A percentile compares a stretch with the other conserved stretches of the same genome.
Conservation (phyloP, 176 grass and related monocot genomes). For the Secale cereale region DNA sequence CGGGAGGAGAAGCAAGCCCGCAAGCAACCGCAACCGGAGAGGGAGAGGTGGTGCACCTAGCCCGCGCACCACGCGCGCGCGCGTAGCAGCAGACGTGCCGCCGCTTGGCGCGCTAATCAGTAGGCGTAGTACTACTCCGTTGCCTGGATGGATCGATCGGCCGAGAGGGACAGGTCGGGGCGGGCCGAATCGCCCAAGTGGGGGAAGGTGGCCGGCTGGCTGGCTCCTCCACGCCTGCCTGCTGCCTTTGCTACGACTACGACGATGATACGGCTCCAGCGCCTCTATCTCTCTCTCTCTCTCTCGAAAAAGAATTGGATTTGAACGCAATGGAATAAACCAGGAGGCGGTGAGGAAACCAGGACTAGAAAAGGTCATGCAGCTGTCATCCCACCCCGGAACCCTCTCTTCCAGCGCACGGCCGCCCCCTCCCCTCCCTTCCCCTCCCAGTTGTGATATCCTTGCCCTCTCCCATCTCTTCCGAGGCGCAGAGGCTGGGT, state of each 20-base stretch:
- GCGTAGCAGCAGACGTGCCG: not conserved
- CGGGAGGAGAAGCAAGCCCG: slow-evolving; percentile 16
- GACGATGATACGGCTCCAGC: not conserved
- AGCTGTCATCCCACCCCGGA: slow-evolving; percentile 70
- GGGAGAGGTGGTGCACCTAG: not conserved
- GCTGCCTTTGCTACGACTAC: not conserved
- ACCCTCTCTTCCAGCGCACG: slow-evolving; percentile 43
- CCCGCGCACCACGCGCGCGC: slow-evolving; percentile 16
- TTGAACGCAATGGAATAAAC: not conserved
- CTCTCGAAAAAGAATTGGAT: not conserved
- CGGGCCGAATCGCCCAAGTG: not conserved
- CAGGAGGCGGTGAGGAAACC: not conserved
- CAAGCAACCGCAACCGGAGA: slow-evolving; percentile 3
- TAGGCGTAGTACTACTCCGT: not conserved
- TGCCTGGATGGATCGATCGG: not conserved
- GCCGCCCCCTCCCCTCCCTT: not conserved
- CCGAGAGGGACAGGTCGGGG: not conserved
- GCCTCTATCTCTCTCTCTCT: not conserved
- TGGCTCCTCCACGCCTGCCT: not conserved
- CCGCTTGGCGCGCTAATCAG: not conserved
- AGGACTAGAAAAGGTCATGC: slow-evolving; percentile 47
- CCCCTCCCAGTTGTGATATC: not conserved
- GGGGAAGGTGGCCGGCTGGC: slow-evolving; percentile 19
- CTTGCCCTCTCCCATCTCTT: not conserved
- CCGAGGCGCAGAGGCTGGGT: not conserved